Evolutionary conservation across 257 asterid species (phyloP), one percentile per base, ranked within the genome.

Genomic region (Solanum etuberosum): DNA sequence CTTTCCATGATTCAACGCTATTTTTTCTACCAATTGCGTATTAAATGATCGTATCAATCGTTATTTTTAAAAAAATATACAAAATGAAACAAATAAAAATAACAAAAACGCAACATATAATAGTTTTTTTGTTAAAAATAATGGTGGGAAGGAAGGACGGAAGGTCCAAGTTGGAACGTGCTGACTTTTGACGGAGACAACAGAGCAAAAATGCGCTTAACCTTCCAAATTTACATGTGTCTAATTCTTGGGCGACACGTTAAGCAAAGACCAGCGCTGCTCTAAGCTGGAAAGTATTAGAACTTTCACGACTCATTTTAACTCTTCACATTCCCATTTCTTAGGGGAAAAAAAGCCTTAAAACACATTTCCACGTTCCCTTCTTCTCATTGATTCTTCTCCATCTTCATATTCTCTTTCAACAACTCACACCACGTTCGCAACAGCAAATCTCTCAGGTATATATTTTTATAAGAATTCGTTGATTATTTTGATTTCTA

Each of bases 391-490:
- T 72, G 27, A 35, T 72, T 72, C 31, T 35, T 38, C 83, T 77
- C 63, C n/a, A 13, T 42, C 37, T 77, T 25, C 61, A 42, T 42
- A 8, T 43, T 43, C 85, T 80, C 84, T 80, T 48, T 48, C 85
- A 46, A 81, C 85, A 48, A 81, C 68, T 81, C 85, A 81, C 31
- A 3, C 85, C 85, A 46, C 85, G 67, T 80, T 80, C 83, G 37
- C 83, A 2, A 42, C 37, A 77, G 1, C 35, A 78, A 78, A 9
- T 42, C 21, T 13, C 38, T 78, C 63, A 78, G 84, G 84, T 78
- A 78, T 27, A 8, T 40, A 37, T 21, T 72, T 34, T 12, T 35
- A 25, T 37, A 77, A n/a, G 83, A 40, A 42, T 42, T 78, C n/a
- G n/a, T 42, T 4, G 12, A 77, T 54, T 43, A 18, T 18, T 43